phyloP scores from a whole-genome alignment of 805 yeast species.

The Wickerhamomyces ciferrii region DNA sequence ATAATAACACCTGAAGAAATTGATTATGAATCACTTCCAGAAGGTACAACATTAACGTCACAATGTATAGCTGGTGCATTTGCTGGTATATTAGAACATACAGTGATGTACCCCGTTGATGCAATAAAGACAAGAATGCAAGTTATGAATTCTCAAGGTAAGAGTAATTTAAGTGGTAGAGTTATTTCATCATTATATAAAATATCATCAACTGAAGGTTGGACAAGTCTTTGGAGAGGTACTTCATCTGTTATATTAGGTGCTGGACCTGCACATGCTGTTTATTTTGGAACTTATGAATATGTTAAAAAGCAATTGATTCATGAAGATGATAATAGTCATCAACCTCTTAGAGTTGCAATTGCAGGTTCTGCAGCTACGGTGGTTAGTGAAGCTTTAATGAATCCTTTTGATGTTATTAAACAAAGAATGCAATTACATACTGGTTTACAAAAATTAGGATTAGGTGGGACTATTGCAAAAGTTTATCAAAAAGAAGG shows the following conservation, averaged over 20 bases:
- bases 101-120: conserved; percentile 95
- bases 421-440: conserved; percentile 88
- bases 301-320: conserved; percentile 40
- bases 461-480: conserved; percentile 14
- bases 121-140: conserved; percentile 95
- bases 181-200: conserved; percentile 56
- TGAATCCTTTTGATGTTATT: conserved; percentile 96
- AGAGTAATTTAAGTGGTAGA: conserved; percentile 18
- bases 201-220: conserved; percentile 82
- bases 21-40: conserved; percentile 91
- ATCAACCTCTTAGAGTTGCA: conserved; percentile 80
- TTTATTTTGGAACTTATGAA: conserved; percentile 93
- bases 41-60: conserved; percentile 72
- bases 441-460: conserved; percentile 4
- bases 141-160: conserved; percentile 16
- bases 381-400: conserved; percentile 82
- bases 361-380: conserved; percentile 93
- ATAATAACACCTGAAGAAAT: conserved; percentile 37
- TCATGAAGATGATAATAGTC: conserved; percentile 27
- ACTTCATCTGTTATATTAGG: conserved; percentile 87
- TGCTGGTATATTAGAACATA: conserved; percentile 97
- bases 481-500: conserved; percentile 44
- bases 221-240: conserved; percentile 88
- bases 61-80: conserved; percentile 92
- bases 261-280: conserved; percentile 99